phyloP scores from a whole-genome alignment of 805 yeast species.

The Spathaspora hagerdaliae region DNA sequence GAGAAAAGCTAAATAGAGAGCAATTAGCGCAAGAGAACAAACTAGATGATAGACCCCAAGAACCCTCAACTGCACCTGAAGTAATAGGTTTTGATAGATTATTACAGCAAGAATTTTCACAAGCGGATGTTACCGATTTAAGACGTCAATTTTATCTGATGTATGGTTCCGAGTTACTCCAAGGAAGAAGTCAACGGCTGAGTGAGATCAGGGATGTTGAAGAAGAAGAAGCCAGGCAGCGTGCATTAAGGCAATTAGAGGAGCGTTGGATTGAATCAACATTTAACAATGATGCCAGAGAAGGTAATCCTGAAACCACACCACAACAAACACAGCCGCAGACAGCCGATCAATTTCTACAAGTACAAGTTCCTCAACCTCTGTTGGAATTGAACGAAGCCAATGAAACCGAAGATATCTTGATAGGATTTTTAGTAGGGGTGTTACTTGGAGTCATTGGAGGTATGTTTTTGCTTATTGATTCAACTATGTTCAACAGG shows the following conservation, averaged over 20 bases:
- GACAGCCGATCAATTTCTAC: constrained; percentile 3
- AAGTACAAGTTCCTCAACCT: constrained; percentile 15
- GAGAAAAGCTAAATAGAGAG: constrained; percentile 52
- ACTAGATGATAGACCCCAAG: constrained; percentile 49
- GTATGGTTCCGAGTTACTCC: constrained; percentile 28
- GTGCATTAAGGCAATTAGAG: constrained; percentile 58
- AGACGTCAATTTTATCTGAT: constrained; percentile 71
- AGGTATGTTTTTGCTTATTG: constrained; percentile 51
- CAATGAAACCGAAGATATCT: constrained; percentile 54
- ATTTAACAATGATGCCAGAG: constrained; percentile 48
- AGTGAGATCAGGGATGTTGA: constrained; percentile 33
- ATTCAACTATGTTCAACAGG: constrained; percentile 58
- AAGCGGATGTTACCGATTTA: constrained; percentile 67
- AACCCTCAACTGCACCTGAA: constrained; percentile 60
- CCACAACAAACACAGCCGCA: background rate
- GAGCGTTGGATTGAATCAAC: constrained; percentile 88
- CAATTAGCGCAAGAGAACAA: constrained; percentile 60
- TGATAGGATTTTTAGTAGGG: constrained; percentile 71
- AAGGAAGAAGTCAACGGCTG: background rate
- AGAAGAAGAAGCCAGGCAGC: constrained; percentile 38
- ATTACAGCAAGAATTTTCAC: constrained; percentile 77
- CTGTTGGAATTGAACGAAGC: constrained; percentile 27
- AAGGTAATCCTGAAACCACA: constrained; percentile 4
- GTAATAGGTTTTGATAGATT: constrained; percentile 83
- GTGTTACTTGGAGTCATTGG: constrained; percentile 72